These are phyloP conservation scores for Arachis stenosperma DNA, from an alignment of 306 rosid genomes.

Conservation along the genomic window DNA sequence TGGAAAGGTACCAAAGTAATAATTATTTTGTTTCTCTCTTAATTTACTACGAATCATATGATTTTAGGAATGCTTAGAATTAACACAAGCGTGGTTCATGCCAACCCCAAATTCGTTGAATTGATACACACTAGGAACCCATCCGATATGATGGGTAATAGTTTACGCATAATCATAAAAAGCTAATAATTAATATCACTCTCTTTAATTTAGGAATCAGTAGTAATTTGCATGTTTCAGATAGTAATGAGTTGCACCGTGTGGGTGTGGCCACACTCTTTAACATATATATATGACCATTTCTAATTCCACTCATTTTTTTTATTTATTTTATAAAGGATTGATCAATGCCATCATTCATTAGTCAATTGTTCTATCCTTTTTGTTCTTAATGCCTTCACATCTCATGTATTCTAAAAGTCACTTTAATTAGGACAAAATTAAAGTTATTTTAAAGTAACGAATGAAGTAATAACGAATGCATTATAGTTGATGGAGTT, in stretches of 20 bases:
- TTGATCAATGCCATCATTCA: neutral
- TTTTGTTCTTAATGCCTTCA: constrained; percentile 19
- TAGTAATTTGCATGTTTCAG: neutral
- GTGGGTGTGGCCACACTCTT: constrained; percentile 52
- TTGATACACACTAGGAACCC: constrained; percentile 29
- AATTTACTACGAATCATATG: constrained; percentile 35
- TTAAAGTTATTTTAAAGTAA: neutral
- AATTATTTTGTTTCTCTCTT: constrained; percentile 5
- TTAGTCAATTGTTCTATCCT: neutral
- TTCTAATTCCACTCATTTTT: constrained; percentile 25
- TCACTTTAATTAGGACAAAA: neutral
- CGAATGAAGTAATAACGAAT: too few relatives aligned
- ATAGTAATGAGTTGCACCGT: constrained; percentile 47
- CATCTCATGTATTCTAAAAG: neutral
- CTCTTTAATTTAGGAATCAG: too few relatives aligned
- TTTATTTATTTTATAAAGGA: neutral
- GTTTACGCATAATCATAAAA: too few relatives aligned
- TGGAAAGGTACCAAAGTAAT: too few relatives aligned
- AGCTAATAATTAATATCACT: too few relatives aligned
- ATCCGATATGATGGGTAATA: neutral
- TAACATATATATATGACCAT: neutral
- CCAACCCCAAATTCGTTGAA: constrained; percentile 32
- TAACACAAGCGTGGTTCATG: constrained; percentile 35
- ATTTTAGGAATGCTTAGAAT: constrained; percentile 32
- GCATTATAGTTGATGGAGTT: too few relatives aligned